Conservation (phyloP, 2,329 filamentous ascomycete genomes). For the Colletotrichum lini region DNA sequence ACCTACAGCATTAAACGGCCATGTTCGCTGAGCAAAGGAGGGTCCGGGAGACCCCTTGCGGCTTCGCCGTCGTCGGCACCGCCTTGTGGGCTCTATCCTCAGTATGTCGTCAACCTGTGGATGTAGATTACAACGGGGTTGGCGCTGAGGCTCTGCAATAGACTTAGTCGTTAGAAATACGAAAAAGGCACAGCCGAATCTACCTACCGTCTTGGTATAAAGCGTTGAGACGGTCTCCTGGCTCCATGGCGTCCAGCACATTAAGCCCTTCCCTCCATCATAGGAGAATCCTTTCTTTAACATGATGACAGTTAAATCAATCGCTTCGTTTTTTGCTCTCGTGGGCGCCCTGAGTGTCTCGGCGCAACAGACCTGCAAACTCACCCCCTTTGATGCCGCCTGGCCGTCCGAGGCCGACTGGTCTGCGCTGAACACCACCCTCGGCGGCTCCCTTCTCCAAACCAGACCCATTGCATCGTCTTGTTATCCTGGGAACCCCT, state of each 20-base stretch:
- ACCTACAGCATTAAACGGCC: neutral
- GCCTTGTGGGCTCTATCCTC: neutral
- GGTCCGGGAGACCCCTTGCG: neutral
- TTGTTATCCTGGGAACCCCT: constrained; percentile 57
- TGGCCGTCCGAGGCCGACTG: constrained; percentile 49
- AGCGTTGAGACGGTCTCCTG: neutral
- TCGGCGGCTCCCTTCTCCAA: constrained; percentile 60
- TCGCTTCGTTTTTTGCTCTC: constrained; percentile 8
- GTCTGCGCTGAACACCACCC: constrained; percentile 59
- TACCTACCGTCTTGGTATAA: constrained; percentile 7
- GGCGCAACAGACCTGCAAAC: constrained; percentile 29
- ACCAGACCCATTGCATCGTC: constrained; percentile 60
- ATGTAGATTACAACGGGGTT: neutral
- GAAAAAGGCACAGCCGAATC: neutral
- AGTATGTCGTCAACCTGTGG: neutral
- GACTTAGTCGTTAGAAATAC: constrained; percentile 10
- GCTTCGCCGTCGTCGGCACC: neutral
- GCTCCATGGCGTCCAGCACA: neutral
- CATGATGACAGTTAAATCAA: constrained; percentile 6
- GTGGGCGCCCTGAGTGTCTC: neutral
- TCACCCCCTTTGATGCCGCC: constrained; percentile 17
- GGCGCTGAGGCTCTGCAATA: neutral
- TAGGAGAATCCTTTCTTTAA: neutral
- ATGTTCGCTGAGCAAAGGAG: neutral
- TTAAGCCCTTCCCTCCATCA: neutral